A percentile compares a stretch with the other conserved stretches of the same genome.
Conservation (phyloP, 495 filamentous ascomycete genomes). For the Xylaria cubensis region DNA sequence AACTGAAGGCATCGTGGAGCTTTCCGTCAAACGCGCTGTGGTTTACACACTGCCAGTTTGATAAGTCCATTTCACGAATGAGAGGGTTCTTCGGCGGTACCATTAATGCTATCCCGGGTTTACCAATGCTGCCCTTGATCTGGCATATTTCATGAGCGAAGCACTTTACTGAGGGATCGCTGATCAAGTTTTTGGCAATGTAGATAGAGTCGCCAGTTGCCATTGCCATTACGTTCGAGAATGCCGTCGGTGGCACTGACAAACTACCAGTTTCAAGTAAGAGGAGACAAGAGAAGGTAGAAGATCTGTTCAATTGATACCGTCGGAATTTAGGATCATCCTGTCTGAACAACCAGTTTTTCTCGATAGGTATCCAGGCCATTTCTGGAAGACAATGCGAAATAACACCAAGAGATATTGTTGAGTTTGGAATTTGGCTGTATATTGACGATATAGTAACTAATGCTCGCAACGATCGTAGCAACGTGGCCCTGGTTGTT, state of each 20-base stretch:
- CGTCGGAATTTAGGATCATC: neutral
- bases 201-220: constrained; percentile 33
- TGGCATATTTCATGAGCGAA: neutral
- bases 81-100: constrained; percentile 27
- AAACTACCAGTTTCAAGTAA: neutral
- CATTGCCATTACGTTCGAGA: constrained; percentile 31
- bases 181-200: constrained; percentile 28
- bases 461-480: neutral
- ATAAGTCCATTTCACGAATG: constrained; percentile 18
- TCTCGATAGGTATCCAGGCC: neutral
- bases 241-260: constrained; percentile 9
- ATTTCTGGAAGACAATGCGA: neutral
- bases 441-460: neutral
- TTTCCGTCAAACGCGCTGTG: constrained; percentile 28
- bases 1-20: constrained; percentile 28
- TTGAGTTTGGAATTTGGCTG: neutral
- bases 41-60: constrained; percentile 30
- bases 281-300: neutral
- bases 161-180: constrained; percentile 22
- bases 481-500: neutral
- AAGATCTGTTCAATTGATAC: neutral
- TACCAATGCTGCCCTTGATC: constrained; percentile 29
- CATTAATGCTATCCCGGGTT: constrained; percentile 31
- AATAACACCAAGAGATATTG: neutral
- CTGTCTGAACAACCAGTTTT: neutral